These are phyloP conservation scores for Melampsora medusae DNA, from an alignment of 1,284 basidiomycete genomes.

Conservation along the genomic window DNA sequence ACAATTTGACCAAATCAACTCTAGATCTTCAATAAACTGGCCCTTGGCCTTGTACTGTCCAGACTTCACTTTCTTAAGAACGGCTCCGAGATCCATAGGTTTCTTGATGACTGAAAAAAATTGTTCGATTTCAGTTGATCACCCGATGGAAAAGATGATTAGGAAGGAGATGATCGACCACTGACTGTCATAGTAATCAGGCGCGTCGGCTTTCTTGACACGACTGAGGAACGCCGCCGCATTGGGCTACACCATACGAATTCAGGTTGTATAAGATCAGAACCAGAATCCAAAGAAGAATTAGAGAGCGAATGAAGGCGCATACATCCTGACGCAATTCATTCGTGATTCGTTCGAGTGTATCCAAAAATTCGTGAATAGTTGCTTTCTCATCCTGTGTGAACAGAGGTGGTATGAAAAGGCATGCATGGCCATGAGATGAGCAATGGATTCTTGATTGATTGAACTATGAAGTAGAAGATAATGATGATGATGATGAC, in stretches of 20 bases:
- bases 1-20: constrained; percentile 96
- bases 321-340: constrained; percentile 78
- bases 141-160: not conserved
- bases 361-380: constrained; percentile 85
- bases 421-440: not conserved
- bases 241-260: constrained; percentile 66
- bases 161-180: constrained; percentile 35
- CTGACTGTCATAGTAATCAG: constrained; percentile 81
- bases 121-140: constrained; percentile 27
- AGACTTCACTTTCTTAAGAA: constrained; percentile 85
- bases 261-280: constrained; percentile 59
- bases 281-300: constrained; percentile 11
- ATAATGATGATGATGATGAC: not conserved
- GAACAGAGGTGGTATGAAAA: not conserved
- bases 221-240: constrained; percentile 84
- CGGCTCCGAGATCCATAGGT: constrained; percentile 91
- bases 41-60: constrained; percentile 88
- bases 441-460: not conserved
- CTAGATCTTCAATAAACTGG: constrained; percentile 88
- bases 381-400: constrained; percentile 65
- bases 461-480: not conserved
- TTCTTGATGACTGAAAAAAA: constrained; percentile 69
- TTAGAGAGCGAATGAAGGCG: constrained; percentile 46
- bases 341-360: constrained; percentile 75
- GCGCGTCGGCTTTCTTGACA: constrained; percentile 78